Percentiles rank a stretch among this genome's conserved stretches.
phyloP scores from a whole-genome alignment of 2,329 filamentous ascomycete species.

The Pestalotiopsis sp. region DNA sequence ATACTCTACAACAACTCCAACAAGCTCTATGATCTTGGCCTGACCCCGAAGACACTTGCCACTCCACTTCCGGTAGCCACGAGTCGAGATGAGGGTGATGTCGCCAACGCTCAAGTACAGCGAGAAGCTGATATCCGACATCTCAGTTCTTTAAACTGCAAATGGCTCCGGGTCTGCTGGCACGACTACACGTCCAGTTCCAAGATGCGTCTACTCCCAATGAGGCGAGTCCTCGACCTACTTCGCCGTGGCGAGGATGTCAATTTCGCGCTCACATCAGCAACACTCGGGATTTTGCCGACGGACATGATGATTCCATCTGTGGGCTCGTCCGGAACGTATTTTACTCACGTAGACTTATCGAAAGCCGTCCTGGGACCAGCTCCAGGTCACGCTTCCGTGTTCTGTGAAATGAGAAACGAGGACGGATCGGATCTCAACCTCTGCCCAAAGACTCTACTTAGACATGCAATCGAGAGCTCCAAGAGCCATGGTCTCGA shows the following conservation, averaged over 20 bases:
- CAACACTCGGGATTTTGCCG: conserved; percentile 67
- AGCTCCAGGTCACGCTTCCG: conserved; percentile 62
- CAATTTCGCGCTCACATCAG: conserved; percentile 64
- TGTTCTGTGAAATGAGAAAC: conserved; percentile 68
- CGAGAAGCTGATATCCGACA: conserved; percentile 28
- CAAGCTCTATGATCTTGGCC: conserved; percentile 66
- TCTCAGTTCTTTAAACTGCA: conserved; percentile 42
- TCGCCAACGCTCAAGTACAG: conserved; percentile 29
- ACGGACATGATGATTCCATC: conserved; percentile 61
- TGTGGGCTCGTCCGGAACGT: conserved; percentile 63
- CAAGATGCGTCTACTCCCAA: conserved; percentile 69
- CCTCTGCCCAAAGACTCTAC: conserved; percentile 67
- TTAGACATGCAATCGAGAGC: conserved; percentile 56
- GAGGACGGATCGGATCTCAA: conserved; percentile 50
- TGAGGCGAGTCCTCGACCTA: conserved; percentile 54
- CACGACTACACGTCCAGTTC: conserved; percentile 75
- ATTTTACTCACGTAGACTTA: conserved; percentile 68
- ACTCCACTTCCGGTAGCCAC: not conserved
- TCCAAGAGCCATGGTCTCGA: conserved; percentile 55
- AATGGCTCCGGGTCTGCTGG: conserved; percentile 77
- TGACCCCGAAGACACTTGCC: conserved; percentile 26
- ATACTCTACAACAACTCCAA: conserved; percentile 81
- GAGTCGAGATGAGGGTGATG: conserved; percentile 24
- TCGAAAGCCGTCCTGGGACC: conserved; percentile 62
- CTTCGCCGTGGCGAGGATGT: conserved; percentile 47